A percentile compares a stretch with the other conserved stretches of the same genome.
Conservation (phyloP, 768 basidiomycete species). For the Serendipita sp. region DNA sequence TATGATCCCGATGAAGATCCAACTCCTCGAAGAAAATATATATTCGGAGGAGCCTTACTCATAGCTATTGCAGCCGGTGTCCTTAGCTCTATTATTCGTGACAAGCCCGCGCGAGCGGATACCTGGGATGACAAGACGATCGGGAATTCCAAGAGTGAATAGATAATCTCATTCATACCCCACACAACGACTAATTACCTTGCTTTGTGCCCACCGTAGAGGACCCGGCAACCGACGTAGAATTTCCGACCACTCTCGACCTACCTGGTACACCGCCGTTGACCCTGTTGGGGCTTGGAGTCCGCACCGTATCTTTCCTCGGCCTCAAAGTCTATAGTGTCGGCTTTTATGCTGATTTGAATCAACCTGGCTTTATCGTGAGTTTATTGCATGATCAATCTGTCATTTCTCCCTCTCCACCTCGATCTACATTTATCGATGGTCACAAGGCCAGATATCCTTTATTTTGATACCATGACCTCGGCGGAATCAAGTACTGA, state of each 20-base stretch:
- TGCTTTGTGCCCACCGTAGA: slow-evolving; percentile 24
- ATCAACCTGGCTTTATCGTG: slow-evolving; percentile 25
- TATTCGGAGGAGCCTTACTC: background rate
- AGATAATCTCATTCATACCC: background rate
- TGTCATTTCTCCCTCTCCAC: slow-evolving; percentile 35
- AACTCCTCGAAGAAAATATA: background rate
- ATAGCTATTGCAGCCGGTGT: background rate
- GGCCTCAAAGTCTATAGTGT: slow-evolving; percentile 79
- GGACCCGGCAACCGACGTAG: slow-evolving; percentile 59
- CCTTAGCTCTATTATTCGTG: background rate
- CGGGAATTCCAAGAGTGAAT: background rate
- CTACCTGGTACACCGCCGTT: slow-evolving; percentile 48
- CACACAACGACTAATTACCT: background rate
- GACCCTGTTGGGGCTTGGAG: slow-evolving; percentile 67
- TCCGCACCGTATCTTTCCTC: slow-evolving; percentile 78
- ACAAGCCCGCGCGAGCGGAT: too few relatives aligned
- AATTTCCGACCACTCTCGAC: slow-evolving; percentile 49
- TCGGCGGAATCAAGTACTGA: background rate
- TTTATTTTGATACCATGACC: too few relatives aligned
- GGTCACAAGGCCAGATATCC: too few relatives aligned
- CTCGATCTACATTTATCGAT: background rate
- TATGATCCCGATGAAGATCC: slow-evolving; percentile 23
- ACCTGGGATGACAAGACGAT: background rate
- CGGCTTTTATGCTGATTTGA: slow-evolving; percentile 75
- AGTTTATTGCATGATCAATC: background rate